Base-by-base conservation (phyloP, 371 early-diverging fungal species). In the Actinomucor elegans region DNA sequence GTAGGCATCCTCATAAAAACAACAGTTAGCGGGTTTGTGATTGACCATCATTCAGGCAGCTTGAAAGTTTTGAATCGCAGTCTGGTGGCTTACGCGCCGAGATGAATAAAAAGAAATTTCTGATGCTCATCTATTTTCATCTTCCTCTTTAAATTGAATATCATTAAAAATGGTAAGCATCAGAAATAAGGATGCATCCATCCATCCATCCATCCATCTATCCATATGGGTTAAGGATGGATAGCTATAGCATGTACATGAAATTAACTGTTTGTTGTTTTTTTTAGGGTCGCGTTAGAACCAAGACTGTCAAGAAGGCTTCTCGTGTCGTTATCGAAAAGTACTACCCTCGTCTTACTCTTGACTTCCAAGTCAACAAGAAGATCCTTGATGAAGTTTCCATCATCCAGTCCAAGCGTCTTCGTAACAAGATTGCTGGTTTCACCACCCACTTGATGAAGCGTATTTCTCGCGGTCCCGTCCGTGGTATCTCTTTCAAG, bases 311-410 rank as follows among this genome's bases (percentile, higher is more conserved):
- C 77, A 99, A 99, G 94, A 99, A 93, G 91, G 99, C 99, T 71
- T 94, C 99, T 66, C 92, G 96, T 77, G 94, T 96, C 74, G 83
- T 99, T 71, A 99, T 99, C 74, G 99, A 99, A 87, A 99, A 98
- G 91, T 99, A 99, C 93, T 99, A 99, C 78, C 94, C 97, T 61
- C 91, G 97, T 68, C 92, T 99, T 62, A 98, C 97, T 64, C 85
- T 94, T 61, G 99, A 99, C 78, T 99, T 99, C 93, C 99, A 99
- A 81, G 94, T 97, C 86, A 99, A 99, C 95, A 98, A 99, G 93
- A 90, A 90, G 80, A 95, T 99, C 75, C 87, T 90, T 74, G 91
- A 92, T 79, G 99, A 98, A 79, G 98, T 99, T 53, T 96, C 99
- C 65, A 90, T 96, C 75, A 97, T 99, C 67, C 85, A 96, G 64